Conservation (phyloP, 352 stramenopile genomes). For the Peronospora destructor region DNA sequence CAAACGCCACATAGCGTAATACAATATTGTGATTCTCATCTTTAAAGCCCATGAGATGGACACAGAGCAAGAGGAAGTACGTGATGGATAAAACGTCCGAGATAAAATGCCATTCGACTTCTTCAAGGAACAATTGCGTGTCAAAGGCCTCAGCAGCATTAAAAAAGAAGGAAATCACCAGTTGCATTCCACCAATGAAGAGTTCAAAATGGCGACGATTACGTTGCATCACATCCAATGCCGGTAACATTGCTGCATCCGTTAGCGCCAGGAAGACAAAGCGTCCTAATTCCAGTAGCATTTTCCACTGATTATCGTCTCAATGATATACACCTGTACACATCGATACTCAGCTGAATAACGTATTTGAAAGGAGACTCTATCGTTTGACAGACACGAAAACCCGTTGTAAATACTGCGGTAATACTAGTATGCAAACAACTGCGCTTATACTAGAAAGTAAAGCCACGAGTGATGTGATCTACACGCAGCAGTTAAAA, state of each 20-base stretch:
- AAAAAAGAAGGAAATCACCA: constrained; percentile 76
- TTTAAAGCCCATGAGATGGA: constrained; percentile 79
- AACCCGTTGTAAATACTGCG: no score
- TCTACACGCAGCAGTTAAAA: constrained; percentile 81
- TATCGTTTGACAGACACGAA: no score
- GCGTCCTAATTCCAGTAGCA: constrained; percentile 43
- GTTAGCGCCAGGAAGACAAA: constrained; percentile 71
- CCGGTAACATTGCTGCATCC: constrained; percentile 66
- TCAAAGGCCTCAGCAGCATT: constrained; percentile 74
- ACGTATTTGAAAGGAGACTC: no score
- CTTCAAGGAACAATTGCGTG: constrained; percentile 53
- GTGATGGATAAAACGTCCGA: constrained; percentile 81
- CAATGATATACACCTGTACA: not conserved
- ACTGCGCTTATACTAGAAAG: constrained; percentile 51
- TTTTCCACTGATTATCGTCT: constrained; percentile 14
- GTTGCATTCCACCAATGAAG: constrained; percentile 81
- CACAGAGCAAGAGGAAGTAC: constrained; percentile 80
- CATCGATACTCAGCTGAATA: no score
- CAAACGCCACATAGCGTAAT: constrained; percentile 79
- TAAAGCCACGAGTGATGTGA: constrained; percentile 77
- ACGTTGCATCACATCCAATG: constrained; percentile 67
- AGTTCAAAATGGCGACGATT: constrained; percentile 87
- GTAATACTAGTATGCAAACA: no score
- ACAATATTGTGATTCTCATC: constrained; percentile 82
- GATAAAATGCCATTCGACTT: constrained; percentile 83